Conservation (phyloP, 1,284 basidiomycete species). For the Fistulina hepatica region DNA sequence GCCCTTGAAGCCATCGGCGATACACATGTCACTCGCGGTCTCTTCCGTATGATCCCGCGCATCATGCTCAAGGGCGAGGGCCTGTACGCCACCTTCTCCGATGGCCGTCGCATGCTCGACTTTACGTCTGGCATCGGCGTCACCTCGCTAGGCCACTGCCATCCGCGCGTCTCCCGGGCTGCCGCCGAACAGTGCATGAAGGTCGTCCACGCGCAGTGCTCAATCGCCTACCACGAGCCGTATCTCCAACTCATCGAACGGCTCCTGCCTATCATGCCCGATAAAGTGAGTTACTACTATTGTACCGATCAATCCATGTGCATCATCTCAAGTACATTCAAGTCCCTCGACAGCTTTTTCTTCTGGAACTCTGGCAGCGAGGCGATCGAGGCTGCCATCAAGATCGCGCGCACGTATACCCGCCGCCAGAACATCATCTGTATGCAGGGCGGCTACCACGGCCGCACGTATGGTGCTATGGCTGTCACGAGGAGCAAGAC, state of each 20-base stretch:
- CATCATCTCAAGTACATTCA: too few relatives aligned
- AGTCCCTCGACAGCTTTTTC: constrained; percentile 88
- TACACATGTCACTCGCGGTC: constrained; percentile 60
- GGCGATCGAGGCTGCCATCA: constrained; percentile 76
- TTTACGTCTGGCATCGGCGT: constrained; percentile 85
- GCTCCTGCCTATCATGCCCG: constrained; percentile 74
- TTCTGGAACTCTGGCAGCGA: constrained; percentile 95
- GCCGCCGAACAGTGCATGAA: constrained; percentile 79
- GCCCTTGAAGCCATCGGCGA: constrained; percentile 36
- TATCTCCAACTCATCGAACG: constrained; percentile 71
- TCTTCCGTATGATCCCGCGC: constrained; percentile 57
- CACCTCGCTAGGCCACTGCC: constrained; percentile 76
- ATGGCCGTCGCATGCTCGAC: constrained; percentile 67
- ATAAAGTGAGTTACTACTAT: too few relatives aligned
- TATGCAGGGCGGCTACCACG: constrained; percentile 87
- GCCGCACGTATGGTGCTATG: constrained; percentile 81
- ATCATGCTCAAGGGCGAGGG: constrained; percentile 73
- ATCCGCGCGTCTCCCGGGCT: constrained; percentile 77
- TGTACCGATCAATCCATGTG: too few relatives aligned
- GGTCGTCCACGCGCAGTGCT: constrained; percentile 76
- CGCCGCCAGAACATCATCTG: constrained; percentile 80
- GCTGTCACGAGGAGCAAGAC: constrained; percentile 88
- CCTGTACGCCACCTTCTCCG: constrained; percentile 60
- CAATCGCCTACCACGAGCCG: constrained; percentile 67
- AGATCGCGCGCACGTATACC: constrained; percentile 71